Percentiles rank a stretch among this genome's conserved stretches.
These are phyloP conservation scores for Paramecium primaurelia DNA, from an alignment of 73 alveolate species.

Conservation along the genomic window DNA sequence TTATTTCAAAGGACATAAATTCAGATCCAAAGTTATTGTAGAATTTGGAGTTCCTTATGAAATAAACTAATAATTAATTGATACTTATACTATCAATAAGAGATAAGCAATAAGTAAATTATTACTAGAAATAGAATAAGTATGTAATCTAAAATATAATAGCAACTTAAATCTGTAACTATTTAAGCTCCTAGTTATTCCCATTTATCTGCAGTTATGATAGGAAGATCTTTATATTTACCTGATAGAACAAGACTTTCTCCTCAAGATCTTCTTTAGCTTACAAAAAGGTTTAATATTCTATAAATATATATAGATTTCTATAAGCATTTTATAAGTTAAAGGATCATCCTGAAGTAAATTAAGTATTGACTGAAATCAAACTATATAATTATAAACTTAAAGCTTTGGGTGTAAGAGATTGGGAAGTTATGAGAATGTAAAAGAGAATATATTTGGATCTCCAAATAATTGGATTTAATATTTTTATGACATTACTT, in stretches of 20 bases:
- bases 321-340: slow-evolving; percentile 69
- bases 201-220: slow-evolving; percentile 74
- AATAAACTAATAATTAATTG: slow-evolving; percentile 77
- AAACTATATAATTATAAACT: slow-evolving; percentile 73
- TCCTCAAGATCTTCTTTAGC: slow-evolving; percentile 70
- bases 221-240: slow-evolving; percentile 83
- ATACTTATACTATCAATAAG: slow-evolving; percentile 73
- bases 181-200: slow-evolving; percentile 88
- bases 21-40: slow-evolving; percentile 88
- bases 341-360: slow-evolving; percentile 73
- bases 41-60: slow-evolving; percentile 93
- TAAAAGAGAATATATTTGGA: not conserved
- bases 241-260: slow-evolving; percentile 75
- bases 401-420: slow-evolving; percentile 79
- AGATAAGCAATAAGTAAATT: slow-evolving; percentile 80
- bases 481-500: slow-evolving; percentile 4
- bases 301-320: slow-evolving; percentile 58
- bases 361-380: slow-evolving; percentile 62
- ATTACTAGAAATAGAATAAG: slow-evolving; percentile 79
- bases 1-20: slow-evolving; percentile 87
- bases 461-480: not conserved
- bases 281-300: slow-evolving; percentile 53
- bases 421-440: slow-evolving; percentile 65
- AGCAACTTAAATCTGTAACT: slow-evolving; percentile 82
- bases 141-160: not conserved